These are phyloP conservation scores for Pythium grandisporangium DNA, from an alignment of 352 stramenopile genomes.

Conservation along the genomic window DNA sequence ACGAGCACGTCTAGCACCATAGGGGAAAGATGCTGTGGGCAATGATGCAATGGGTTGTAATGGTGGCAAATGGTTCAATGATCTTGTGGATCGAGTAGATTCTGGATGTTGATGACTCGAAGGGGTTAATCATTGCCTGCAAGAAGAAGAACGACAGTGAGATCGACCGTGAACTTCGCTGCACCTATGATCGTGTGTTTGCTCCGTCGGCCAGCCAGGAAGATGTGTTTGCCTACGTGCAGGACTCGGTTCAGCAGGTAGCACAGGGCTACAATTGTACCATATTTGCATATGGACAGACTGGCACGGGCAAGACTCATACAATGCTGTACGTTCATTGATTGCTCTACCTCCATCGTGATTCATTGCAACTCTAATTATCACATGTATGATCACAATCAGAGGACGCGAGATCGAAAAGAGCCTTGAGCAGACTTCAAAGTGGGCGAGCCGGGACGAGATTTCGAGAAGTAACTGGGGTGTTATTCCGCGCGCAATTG, in stretches of 20 bases:
- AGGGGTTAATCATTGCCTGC: constrained; percentile 28
- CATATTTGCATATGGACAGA: constrained; percentile 90
- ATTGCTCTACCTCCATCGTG: too few relatives aligned
- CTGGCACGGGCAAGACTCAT: constrained; percentile 86
- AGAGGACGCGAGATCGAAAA: constrained; percentile 54
- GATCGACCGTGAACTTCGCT: constrained; percentile 37
- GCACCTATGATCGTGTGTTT: constrained; percentile 73
- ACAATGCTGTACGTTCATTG: constrained; percentile 72
- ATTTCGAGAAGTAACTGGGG: constrained; percentile 29
- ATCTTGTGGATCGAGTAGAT: constrained; percentile 9
- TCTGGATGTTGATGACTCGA: constrained; percentile 22
- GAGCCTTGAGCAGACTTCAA: constrained; percentile 20
- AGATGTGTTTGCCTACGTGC: constrained; percentile 68
- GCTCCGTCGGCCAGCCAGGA: constrained; percentile 37
- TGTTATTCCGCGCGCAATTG: constrained; percentile 81
- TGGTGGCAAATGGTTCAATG: too few relatives aligned
- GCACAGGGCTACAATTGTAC: constrained; percentile 86
- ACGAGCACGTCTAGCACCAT: too few relatives aligned
- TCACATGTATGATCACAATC: not conserved
- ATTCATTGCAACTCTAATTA: not conserved
- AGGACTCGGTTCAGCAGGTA: constrained; percentile 64
- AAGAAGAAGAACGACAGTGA: constrained; percentile 36
- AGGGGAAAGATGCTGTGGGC: too few relatives aligned
- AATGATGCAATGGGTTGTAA: too few relatives aligned
- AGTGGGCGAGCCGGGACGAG: too few relatives aligned